A percentile compares a stretch with the other conserved stretches of the same genome.
phyloP scores from a whole-genome alignment of 208 protist species.

The Crithidia acanthocephali region DNA sequence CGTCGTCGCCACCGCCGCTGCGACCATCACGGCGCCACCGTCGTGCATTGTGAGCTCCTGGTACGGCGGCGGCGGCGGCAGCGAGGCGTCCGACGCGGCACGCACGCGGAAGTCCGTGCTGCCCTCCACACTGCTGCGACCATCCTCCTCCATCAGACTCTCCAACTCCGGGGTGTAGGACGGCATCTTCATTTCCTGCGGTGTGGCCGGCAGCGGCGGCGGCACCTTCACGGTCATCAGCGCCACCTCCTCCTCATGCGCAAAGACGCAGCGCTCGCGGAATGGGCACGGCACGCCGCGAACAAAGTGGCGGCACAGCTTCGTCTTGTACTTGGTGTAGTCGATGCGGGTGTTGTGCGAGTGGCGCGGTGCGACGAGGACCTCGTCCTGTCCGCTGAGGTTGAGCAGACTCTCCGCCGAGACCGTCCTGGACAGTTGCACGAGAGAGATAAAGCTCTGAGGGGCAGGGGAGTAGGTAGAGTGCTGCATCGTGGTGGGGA shows the following conservation, averaged over 20 bases:
- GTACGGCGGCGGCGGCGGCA: conserved; percentile 63
- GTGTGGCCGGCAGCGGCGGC: conserved; percentile 23
- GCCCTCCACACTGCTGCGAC: conserved; percentile 10
- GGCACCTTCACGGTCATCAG: conserved; percentile 14
- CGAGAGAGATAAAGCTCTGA: not conserved
- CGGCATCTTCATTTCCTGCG: not conserved
- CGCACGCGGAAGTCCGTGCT: conserved; percentile 2
- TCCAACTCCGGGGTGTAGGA: conserved; percentile 7
- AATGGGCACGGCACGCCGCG: conserved; percentile 72
- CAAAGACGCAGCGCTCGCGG: conserved; percentile 80
- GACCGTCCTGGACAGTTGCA: not conserved
- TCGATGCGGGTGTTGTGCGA: conserved; percentile 61
- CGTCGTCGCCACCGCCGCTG: not conserved
- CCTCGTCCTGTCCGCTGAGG: not conserved
- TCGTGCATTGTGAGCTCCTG: conserved; percentile 36
- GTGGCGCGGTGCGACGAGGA: not conserved
- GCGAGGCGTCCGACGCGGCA: not conserved
- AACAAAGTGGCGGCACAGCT: conserved; percentile 80
- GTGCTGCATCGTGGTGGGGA: not conserved
- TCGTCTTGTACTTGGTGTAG: conserved; percentile 83
- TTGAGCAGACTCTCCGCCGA: not conserved
- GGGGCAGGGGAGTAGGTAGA: not conserved
- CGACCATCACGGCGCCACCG: not conserved
- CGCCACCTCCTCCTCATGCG: conserved; percentile 54
- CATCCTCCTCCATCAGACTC: conserved; percentile 22